These are phyloP conservation scores for Vitis hybrid DNA, from an alignment of 177 flowering plant genomes.

Conservation along the genomic window DNA sequence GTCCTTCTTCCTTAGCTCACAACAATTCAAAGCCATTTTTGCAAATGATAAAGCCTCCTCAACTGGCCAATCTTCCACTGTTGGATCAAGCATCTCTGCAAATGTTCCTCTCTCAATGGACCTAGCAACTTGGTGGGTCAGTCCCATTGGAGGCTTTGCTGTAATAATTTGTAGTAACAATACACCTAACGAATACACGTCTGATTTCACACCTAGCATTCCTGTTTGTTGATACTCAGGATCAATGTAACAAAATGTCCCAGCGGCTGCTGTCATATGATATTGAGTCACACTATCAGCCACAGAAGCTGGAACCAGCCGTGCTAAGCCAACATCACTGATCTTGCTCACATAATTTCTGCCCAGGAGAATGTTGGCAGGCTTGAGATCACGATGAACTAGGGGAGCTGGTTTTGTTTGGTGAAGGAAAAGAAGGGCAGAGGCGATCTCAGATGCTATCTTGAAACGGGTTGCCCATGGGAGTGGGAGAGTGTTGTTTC, in stretches of 20 bases:
- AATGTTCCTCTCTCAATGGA: slow-evolving; percentile 47
- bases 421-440: slow-evolving; percentile 64
- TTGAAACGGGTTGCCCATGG: slow-evolving; percentile 56
- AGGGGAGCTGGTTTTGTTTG: slow-evolving; percentile 59
- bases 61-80: slow-evolving; percentile 53
- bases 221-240: slow-evolving; percentile 78
- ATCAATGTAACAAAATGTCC: slow-evolving; percentile 72
- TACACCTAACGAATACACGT: slow-evolving; percentile 58
- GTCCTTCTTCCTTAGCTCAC: slow-evolving; percentile 63
- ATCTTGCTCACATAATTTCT: slow-evolving; percentile 48
- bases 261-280: slow-evolving; percentile 68
- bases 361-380: slow-evolving; percentile 64
- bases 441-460: slow-evolving; percentile 56
- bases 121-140: slow-evolving; percentile 42
- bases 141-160: slow-evolving; percentile 56
- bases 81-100: slow-evolving; percentile 48
- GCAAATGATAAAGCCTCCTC: slow-evolving; percentile 49
- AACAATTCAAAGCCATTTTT: slow-evolving; percentile 44
- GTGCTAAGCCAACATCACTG: slow-evolving; percentile 62
- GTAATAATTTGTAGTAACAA: slow-evolving; percentile 58
- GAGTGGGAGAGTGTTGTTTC: slow-evolving; percentile 43
- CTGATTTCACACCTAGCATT: slow-evolving; percentile 54
- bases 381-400: slow-evolving; percentile 77
- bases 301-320: slow-evolving; percentile 53
- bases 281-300: slow-evolving; percentile 46